These are phyloP conservation scores for Choiromyces venosus DNA, from an alignment of 495 filamentous ascomycete genomes.

Conservation along the genomic window DNA sequence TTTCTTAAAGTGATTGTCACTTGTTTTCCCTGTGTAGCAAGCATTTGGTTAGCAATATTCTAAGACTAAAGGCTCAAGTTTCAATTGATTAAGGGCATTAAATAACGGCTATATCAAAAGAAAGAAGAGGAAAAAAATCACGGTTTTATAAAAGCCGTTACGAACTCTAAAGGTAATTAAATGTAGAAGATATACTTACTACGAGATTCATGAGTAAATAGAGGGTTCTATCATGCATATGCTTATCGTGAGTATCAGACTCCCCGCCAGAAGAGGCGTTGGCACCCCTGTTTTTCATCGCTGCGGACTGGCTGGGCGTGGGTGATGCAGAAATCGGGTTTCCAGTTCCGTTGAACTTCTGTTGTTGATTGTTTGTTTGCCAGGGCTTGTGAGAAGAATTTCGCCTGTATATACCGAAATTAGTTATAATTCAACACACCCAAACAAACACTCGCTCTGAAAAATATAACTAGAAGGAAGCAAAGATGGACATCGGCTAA, in stretches of 20 bases:
- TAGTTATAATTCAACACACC: slow-evolving; percentile 9
- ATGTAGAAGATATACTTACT: slow-evolving; percentile 47
- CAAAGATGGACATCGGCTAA: not conserved
- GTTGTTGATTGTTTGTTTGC: slow-evolving; percentile 34
- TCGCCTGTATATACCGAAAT: slow-evolving; percentile 25
- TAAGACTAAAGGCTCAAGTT: not conserved
- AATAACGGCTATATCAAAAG: slow-evolving; percentile 10
- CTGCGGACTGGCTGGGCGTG: slow-evolving; percentile 46
- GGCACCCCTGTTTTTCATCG: slow-evolving; percentile 44
- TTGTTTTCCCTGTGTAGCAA: slow-evolving; percentile 55
- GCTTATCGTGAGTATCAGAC: slow-evolving; percentile 55
- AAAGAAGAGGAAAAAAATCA: not conserved
- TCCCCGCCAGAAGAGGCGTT: slow-evolving; percentile 45
- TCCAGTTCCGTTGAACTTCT: slow-evolving; percentile 36
- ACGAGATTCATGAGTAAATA: slow-evolving; percentile 59
- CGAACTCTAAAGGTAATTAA: not conserved
- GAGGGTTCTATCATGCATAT: slow-evolving; percentile 60
- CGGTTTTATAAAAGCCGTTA: not conserved
- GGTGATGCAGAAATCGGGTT: slow-evolving; percentile 37
- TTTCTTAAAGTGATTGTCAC: slow-evolving; percentile 62
- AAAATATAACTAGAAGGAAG: not conserved
- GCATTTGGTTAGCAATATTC: slow-evolving; percentile 29
- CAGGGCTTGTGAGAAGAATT: slow-evolving; percentile 38
- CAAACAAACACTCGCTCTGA: slow-evolving; percentile 2
- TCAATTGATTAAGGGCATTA: slow-evolving; percentile 13